These are phyloP conservation scores for Pterocarpus santalinus DNA, from an alignment of 306 rosid species.

Conservation along the genomic window DNA sequence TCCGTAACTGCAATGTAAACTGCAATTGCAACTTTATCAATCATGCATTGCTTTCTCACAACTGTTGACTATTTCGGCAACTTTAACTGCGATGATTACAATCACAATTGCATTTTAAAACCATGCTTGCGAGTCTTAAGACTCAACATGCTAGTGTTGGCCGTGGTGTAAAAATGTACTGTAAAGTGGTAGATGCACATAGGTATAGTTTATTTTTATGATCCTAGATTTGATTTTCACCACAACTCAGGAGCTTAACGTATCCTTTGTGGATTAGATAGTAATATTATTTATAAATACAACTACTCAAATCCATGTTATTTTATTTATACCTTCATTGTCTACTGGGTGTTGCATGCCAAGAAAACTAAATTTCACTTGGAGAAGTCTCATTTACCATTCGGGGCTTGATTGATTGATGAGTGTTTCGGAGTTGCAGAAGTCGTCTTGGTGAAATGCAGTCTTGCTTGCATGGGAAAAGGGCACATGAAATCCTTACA, in stretches of 20 bases:
- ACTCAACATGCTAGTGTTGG: slow-evolving; percentile 50
- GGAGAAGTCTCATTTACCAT: not conserved
- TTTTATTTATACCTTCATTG: not conserved
- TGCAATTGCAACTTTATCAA: not conserved
- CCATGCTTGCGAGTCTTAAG: slow-evolving; percentile 39
- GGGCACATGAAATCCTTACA: too few species aligned
- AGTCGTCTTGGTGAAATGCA: too few species aligned
- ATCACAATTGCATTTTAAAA: not conserved
- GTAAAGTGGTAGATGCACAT: not conserved
- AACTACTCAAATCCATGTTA: not conserved
- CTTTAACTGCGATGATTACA: too few species aligned
- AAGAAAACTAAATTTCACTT: not conserved
- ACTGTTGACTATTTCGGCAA: not conserved
- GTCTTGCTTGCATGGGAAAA: too few species aligned
- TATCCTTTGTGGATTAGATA: not conserved
- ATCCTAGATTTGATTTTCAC: not conserved
- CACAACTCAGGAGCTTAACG: not conserved
- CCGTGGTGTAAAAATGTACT: not conserved
- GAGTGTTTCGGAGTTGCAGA: too few species aligned
- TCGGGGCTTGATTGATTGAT: too few species aligned
- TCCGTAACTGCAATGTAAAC: not conserved
- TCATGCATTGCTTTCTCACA: not conserved
- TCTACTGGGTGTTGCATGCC: not conserved
- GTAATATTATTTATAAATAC: not conserved
- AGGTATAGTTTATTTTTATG: not conserved